Conservation (phyloP, 176 grass and related monocot genomes). For the Pharus latifolius region DNA sequence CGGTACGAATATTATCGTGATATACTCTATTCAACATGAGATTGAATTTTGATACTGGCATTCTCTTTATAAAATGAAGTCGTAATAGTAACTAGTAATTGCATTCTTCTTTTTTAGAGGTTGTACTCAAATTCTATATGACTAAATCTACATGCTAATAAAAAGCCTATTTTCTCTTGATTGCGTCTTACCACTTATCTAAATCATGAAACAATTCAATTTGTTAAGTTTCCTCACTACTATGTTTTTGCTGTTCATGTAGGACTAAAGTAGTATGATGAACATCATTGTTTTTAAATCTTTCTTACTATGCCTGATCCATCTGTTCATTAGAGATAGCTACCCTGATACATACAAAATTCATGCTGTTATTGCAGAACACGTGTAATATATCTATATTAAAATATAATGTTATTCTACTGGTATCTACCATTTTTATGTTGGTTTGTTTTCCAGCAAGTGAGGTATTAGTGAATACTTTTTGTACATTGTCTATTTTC, state of each 20-base stretch:
- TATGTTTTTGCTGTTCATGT: neutral
- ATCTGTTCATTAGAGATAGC: neutral
- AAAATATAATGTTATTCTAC: neutral
- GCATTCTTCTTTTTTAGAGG: too few species aligned
- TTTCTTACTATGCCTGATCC: neutral
- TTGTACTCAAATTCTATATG: neutral
- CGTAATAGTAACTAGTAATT: too few species aligned
- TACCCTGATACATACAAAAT: neutral
- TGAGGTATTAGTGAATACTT: neutral
- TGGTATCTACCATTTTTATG: neutral
- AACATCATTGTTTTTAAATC: neutral
- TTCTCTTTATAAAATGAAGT: neutral
- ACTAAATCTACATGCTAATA: neutral
- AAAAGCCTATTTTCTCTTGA: neutral
- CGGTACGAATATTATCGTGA: constrained; percentile 36
- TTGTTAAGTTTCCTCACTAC: neutral
- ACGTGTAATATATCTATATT: neutral
- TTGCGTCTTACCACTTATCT: neutral
- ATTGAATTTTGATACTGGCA: neutral
- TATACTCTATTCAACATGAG: neutral
- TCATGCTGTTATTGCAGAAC: neutral
- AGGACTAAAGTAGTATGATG: neutral
- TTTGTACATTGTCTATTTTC: constrained; percentile 12
- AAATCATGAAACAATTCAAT: neutral
- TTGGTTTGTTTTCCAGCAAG: neutral